Conservation (phyloP, 345 rosid species). For the Arabidopsis thaliana region TAIR10.1 NC_003074.8:17940001-17940500, state of each 20-base stretch:
- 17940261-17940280: slow-evolving; percentile 99
- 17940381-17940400: slow-evolving; percentile 90
- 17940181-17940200: slow-evolving; percentile 92
- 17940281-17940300: slow-evolving; percentile 98
- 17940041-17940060: slow-evolving; percentile 52
- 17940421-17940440: slow-evolving; percentile 85
- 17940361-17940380: slow-evolving; percentile 95
- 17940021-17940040: slow-evolving; percentile 48
- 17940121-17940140: slow-evolving; percentile 83
- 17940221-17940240: slow-evolving; percentile 93
- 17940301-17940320: slow-evolving; percentile 99
- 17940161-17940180: slow-evolving; percentile 87
- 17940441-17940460: slow-evolving; percentile 51
- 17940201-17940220: slow-evolving; percentile 93
- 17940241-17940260: slow-evolving; percentile 92
- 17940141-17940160: slow-evolving; percentile 71
- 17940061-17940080: slow-evolving; percentile 57
- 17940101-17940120: slow-evolving; percentile 88
- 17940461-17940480: slow-evolving; percentile 32
- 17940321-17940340: slow-evolving; percentile 97
- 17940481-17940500: slow-evolving; percentile 49
- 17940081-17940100: slow-evolving; percentile 50
- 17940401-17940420: slow-evolving; percentile 97
- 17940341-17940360: slow-evolving; percentile 79
- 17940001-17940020: slow-evolving; percentile 45